phyloP scores from a whole-genome alignment of 345 rosid genomes.

The Conringia planisiliqua region DNA sequence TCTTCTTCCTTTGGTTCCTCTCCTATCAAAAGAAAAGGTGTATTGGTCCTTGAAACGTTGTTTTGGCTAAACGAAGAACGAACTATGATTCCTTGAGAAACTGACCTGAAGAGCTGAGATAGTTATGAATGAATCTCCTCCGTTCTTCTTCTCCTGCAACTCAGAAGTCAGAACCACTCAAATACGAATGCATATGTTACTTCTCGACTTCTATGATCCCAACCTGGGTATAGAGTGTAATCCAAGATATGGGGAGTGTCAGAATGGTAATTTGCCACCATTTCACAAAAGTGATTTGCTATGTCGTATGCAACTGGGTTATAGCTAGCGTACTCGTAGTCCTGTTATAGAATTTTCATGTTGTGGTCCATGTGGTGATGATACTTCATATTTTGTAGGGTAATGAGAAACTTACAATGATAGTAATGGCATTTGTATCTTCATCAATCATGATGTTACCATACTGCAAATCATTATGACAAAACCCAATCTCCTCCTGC shows the following conservation, averaged over 20 bases:
- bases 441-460: slow-evolving; percentile 95
- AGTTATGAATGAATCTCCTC: slow-evolving; percentile 46
- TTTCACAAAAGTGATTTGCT: slow-evolving; percentile 94
- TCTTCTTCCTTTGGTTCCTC: slow-evolving; percentile 41
- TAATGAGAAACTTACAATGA: slow-evolving; percentile 55
- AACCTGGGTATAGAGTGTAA: slow-evolving; percentile 61
- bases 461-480: slow-evolving; percentile 91
- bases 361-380: slow-evolving; percentile 5
- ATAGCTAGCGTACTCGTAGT: slow-evolving; percentile 80
- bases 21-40: slow-evolving; percentile 36
- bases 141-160: slow-evolving; percentile 59
- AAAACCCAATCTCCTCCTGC: slow-evolving; percentile 63
- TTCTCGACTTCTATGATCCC: neutral
- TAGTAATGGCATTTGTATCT: slow-evolving; percentile 58
- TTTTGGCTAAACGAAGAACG: neutral
- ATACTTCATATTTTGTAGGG: neutral
- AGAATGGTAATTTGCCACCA: slow-evolving; percentile 79
- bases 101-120: slow-evolving; percentile 62
- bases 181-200: neutral
- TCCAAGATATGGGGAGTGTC: slow-evolving; percentile 81
- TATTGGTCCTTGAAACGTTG: neutral
- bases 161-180: neutral
- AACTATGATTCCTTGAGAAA: neutral
- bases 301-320: slow-evolving; percentile 84
- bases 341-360: slow-evolving; percentile 41